These are phyloP conservation scores for Claviceps quebecensis DNA, from an alignment of 2,329 filamentous ascomycete genomes.

Conservation along the genomic window DNA sequence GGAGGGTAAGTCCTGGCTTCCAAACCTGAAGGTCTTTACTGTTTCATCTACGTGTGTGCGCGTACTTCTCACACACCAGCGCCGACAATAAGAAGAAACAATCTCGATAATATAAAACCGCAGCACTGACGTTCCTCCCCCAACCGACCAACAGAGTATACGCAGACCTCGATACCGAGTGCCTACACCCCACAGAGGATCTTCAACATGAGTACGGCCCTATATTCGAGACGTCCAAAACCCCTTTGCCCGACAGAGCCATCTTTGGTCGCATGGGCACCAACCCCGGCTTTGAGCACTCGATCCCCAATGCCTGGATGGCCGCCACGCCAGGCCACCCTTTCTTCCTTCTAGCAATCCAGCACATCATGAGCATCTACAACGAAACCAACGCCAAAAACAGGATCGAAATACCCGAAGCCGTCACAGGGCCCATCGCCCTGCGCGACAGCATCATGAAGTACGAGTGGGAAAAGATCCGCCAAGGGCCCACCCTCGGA, in stretches of 20 bases:
- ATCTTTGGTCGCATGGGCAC: constrained; percentile 21
- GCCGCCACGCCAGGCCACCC: constrained; percentile 20
- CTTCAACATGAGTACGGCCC: neutral
- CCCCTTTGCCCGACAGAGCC: constrained; percentile 3
- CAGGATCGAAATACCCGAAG: neutral
- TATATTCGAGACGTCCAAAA: neutral
- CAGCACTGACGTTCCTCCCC: neutral
- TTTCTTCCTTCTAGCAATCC: constrained; percentile 16
- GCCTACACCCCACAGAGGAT: constrained; percentile 4
- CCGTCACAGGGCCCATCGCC: neutral
- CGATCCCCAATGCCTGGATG: constrained; percentile 25
- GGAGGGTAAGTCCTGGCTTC: constrained; percentile 14
- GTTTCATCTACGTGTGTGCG: neutral
- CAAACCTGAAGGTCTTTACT: too few relatives aligned
- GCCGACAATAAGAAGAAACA: neutral
- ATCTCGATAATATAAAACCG: too few relatives aligned
- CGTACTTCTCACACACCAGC: neutral
- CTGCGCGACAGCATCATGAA: neutral
- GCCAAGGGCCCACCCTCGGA: neutral
- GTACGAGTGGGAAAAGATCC: neutral
- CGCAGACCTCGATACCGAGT: constrained; percentile 14
- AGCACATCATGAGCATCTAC: constrained; percentile 3
- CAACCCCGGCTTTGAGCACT: constrained; percentile 15
- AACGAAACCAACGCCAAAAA: neutral
- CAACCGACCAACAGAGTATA: constrained; percentile 12